Base-by-base conservation (phyloP, 2,329 filamentous ascomycete species). In the Fusarium sambucinum region DNA sequence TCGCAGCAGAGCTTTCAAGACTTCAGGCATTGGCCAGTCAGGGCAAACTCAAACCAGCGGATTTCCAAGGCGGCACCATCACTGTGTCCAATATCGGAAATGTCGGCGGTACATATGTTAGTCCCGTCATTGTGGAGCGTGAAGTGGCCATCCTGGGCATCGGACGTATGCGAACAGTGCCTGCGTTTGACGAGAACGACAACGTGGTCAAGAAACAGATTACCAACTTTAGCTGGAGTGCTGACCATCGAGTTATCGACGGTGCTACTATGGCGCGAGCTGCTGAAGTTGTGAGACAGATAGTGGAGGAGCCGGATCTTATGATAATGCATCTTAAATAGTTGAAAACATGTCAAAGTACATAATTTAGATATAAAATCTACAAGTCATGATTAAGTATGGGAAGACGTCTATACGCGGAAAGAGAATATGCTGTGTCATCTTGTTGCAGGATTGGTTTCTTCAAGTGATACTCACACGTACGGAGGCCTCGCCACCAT, bases 31-130 rank as follows among this genome's bases (percentile, higher is more conserved):
- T 93, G 12, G 95, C 93, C 2, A 83, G 86, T 16, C 84, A 86
- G n/a, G 93, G 93, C 32, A 93, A 91, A 78, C 86, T 99, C 6
- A 84, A 88, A 2, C 86, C 89, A 4, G 84, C 86, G 19, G 94
- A 99, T 78, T 85, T 99, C 67, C 86, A 85, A 35, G 94, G 94
- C 53, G 94, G 94, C 17, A 98, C 96, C 2, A 95, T 99, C 74
- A 97, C 96, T 0, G 89, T 99, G 50, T 97, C 94, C 73, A 99
- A 99, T 78, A 97, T 99, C 72, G 96, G 96, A 45, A 97, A 90
- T 73, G 93, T 99, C 45, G 96, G 96, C 55, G 96, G 96, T 29
- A 96, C 92, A 2, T 97, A 97, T 73, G 89, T 98, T 46, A 90
- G 91, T 30, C 96, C 96, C 2, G 92, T 99, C 50, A 93, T 99